Conservation (phyloP, 2,329 filamentous ascomycete genomes). For the Penicillium glabrum region DNA sequence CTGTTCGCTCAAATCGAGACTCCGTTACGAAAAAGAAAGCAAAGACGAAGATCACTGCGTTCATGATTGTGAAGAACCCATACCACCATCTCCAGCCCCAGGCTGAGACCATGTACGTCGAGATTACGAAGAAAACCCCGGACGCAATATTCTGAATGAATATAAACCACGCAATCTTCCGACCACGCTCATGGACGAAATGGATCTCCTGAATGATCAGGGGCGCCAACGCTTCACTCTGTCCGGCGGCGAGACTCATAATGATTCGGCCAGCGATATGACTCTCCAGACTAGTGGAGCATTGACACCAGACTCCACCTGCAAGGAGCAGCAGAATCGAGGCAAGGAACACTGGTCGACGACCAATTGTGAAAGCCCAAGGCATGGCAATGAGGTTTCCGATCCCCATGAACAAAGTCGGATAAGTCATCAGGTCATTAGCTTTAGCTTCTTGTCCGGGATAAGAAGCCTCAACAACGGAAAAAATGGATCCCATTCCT, state of each 20-base stretch:
- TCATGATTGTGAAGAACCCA: conserved; percentile 12
- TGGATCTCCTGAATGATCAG: conserved; percentile 13
- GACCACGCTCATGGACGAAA: conserved; percentile 15
- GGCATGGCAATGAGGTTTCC: conserved; percentile 21
- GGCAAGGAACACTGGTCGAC: conserved; percentile 14
- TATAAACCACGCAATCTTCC: conserved; percentile 13
- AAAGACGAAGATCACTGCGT: conserved; percentile 8
- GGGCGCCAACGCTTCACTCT: conserved; percentile 11
- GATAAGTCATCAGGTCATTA: conserved; percentile 35
- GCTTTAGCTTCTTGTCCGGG: conserved; percentile 19
- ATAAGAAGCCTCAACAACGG: conserved; percentile 7
- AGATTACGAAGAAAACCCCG: conserved; percentile 9
- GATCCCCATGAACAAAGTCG: conserved; percentile 25
- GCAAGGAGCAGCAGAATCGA: conserved; percentile 10
- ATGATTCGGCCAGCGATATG: conserved; percentile 18
- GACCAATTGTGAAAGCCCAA: conserved; percentile 10
- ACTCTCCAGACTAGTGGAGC: conserved; percentile 8
- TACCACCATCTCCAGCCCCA: conserved; percentile 18
- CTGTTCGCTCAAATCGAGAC: conserved; percentile 5
- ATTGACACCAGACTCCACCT: conserved; percentile 13
- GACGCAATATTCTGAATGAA: conserved; percentile 10
- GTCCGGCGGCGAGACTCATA: conserved; percentile 12
- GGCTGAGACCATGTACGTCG: conserved; percentile 11
- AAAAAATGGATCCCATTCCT: conserved; percentile 40
- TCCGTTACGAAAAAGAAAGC: conserved; percentile 7